phyloP scores from a whole-genome alignment of 2,329 filamentous ascomycete species.

The Scedosporium minutisporum region DNA sequence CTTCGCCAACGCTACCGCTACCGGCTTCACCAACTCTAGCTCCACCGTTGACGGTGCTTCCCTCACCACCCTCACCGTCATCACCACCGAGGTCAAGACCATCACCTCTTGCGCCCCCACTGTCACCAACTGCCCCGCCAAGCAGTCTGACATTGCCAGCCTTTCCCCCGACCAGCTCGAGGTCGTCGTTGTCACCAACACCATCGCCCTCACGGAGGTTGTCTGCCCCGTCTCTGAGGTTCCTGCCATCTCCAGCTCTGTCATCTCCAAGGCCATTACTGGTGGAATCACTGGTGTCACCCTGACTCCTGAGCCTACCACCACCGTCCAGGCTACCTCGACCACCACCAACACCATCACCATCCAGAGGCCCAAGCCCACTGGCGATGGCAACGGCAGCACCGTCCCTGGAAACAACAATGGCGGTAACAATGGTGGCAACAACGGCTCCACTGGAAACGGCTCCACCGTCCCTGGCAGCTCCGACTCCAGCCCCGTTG shows the following conservation, averaged over 20 bases:
- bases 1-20: slow-evolving; percentile 17
- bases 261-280: slow-evolving; percentile 25
- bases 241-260: slow-evolving; percentile 27
- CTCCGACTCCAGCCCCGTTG: slow-evolving; percentile 6
- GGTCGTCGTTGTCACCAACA: slow-evolving; percentile 26
- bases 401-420: slow-evolving; percentile 6
- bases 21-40: slow-evolving; percentile 13
- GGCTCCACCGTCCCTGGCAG: slow-evolving; percentile 4
- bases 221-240: slow-evolving; percentile 37
- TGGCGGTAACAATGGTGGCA: slow-evolving; percentile 8
- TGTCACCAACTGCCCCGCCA: slow-evolving; percentile 45
- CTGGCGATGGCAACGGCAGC: slow-evolving; percentile 12
- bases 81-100: slow-evolving; percentile 45
- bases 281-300: slow-evolving; percentile 28
- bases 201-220: slow-evolving; percentile 27
- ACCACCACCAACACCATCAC: slow-evolving; percentile 26
- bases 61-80: slow-evolving; percentile 36
- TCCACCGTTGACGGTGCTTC: slow-evolving; percentile 12
- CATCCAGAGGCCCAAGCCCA: slow-evolving; percentile 13
- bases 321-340: slow-evolving; percentile 21
- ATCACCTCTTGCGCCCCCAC: slow-evolving; percentile 48
- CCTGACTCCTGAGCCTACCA: slow-evolving; percentile 13
- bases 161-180: slow-evolving; percentile 25
- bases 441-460: background rate
- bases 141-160: slow-evolving; percentile 19